Percentiles rank a stretch among this genome's conserved stretches.
Conservation (phyloP, 2,329 filamentous ascomycete genomes). For the Fusarium proliferatum region DNA sequence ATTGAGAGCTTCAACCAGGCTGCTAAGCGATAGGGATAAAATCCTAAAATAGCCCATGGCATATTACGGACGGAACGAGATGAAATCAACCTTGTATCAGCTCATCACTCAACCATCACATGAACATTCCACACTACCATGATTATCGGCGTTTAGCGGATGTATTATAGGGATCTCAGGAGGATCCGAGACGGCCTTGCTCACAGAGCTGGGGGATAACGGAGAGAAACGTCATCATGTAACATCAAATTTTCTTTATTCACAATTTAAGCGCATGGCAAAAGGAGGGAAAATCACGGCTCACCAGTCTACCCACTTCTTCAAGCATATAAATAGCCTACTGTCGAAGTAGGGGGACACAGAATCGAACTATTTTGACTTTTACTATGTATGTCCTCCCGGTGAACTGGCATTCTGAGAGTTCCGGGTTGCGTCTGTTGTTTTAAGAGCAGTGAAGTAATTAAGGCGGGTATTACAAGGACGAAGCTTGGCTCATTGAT, state of each 20-base stretch:
- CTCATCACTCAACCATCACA: constrained; percentile 34
- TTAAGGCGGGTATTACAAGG: neutral
- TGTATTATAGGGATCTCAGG: constrained; percentile 44
- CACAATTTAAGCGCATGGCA: constrained; percentile 22
- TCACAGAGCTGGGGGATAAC: constrained; percentile 16
- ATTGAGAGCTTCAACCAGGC: constrained; percentile 55
- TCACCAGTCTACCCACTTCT: constrained; percentile 9
- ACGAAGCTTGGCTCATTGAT: neutral
- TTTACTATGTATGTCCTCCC: neutral
- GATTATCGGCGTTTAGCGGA: constrained; percentile 46
- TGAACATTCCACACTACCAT: constrained; percentile 38
- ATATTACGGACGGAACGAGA: constrained; percentile 1
- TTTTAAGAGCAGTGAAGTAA: neutral
- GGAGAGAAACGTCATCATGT: constrained; percentile 35
- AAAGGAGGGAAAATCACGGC: constrained; percentile 27
- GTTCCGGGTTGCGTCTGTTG: neutral
- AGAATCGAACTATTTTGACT: constrained; percentile 28
- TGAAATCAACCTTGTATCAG: constrained; percentile 13
- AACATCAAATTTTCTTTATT: constrained; percentile 36
- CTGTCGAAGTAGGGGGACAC: constrained; percentile 12
- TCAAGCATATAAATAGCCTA: constrained; percentile 1
- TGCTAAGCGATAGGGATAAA: constrained; percentile 44
- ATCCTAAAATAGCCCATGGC: neutral
- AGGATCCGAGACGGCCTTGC: constrained; percentile 27
- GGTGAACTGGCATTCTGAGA: neutral